phyloP scores from a whole-genome alignment of 805 yeast genomes.

The Komagataella phaffii region DNA sequence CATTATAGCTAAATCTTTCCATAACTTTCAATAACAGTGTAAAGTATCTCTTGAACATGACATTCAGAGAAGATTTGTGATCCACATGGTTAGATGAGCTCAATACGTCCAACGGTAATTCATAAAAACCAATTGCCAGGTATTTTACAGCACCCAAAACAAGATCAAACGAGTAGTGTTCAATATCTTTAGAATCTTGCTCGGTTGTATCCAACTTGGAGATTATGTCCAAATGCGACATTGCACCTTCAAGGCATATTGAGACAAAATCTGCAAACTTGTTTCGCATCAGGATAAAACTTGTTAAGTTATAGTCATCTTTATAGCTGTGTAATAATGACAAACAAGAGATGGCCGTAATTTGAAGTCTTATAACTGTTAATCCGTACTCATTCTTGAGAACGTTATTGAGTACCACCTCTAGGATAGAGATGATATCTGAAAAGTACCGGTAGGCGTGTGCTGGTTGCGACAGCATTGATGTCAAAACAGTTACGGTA shows the following conservation, averaged over 20 bases:
- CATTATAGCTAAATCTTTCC: constrained; percentile 24
- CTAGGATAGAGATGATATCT: background rate
- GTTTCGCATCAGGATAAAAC: background rate
- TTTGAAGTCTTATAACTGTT: background rate
- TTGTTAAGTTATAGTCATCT: background rate
- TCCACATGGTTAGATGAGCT: constrained; percentile 36
- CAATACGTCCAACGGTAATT: constrained; percentile 46
- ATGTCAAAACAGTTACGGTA: background rate
- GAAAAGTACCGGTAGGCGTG: background rate
- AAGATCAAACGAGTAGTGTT: constrained; percentile 40
- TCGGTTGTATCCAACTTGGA: background rate
- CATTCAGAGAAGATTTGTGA: constrained; percentile 15
- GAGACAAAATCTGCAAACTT: background rate
- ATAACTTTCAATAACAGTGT: constrained; percentile 41
- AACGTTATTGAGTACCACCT: background rate
- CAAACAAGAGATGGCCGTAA: background rate
- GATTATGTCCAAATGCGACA: constrained; percentile 9
- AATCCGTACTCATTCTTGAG: background rate
- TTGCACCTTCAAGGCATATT: background rate
- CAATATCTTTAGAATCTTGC: constrained; percentile 23
- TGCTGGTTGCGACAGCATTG: background rate
- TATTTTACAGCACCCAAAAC: constrained; percentile 52
- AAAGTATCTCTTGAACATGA: constrained; percentile 59
- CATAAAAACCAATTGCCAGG: constrained; percentile 38
- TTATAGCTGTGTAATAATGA: background rate